Evolutionary conservation across 2,329 filamentous ascomycete species (phyloP).

Genomic region (Akanthomyces uredinophilus): DNA sequence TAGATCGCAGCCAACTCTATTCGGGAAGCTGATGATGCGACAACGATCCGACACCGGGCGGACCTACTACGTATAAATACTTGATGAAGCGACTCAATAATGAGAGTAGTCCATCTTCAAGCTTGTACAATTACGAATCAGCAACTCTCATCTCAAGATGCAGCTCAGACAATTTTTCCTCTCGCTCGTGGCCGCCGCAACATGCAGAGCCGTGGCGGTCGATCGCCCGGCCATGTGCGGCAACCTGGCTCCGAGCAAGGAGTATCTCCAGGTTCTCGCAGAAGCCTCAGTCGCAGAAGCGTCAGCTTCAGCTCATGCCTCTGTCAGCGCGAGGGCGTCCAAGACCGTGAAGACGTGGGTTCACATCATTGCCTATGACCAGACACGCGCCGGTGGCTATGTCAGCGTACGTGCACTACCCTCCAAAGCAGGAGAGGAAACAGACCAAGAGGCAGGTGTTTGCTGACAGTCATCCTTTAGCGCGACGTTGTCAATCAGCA

Average conservation of each 20-base stretch:
- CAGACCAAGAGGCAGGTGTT: background rate
- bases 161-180: background rate
- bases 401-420: background rate
- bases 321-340: background rate
- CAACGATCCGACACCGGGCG: too few species aligned
- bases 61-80: too few species aligned
- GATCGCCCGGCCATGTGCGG: background rate
- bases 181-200: background rate
- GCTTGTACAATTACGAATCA: too few species aligned
- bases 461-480: background rate
- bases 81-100: too few species aligned
- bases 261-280: background rate
- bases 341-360: background rate
- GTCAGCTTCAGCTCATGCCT: background rate
- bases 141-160: background rate
- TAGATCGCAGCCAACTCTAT: too few species aligned
- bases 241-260: background rate
- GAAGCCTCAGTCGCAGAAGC: background rate
- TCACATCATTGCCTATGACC: background rate
- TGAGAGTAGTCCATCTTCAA: too few species aligned
- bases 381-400: background rate
- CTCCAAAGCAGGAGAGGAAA: background rate
- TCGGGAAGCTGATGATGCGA: too few species aligned
- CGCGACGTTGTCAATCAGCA: background rate
- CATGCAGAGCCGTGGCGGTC: background rate